phyloP scores from a whole-genome alignment of 2,329 filamentous ascomycete genomes.

The Acephala macrosclerotiorum region DNA sequence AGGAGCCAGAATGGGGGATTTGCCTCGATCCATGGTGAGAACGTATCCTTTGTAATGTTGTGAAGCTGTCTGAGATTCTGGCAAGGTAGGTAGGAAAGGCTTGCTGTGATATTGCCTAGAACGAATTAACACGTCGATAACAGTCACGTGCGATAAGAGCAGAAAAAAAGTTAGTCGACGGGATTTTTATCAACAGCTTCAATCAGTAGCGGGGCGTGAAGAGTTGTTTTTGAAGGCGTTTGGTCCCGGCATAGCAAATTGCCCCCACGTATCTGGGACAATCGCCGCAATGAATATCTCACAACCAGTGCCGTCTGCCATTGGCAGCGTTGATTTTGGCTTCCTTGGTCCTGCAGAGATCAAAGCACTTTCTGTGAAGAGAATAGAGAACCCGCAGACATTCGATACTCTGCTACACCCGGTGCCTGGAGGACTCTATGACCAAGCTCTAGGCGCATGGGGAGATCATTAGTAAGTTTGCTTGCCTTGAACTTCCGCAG shows the following conservation, averaged over 20 bases:
- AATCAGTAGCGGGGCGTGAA: slow-evolving; percentile 14
- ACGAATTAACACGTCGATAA: neutral
- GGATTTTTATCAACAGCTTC: slow-evolving; percentile 3
- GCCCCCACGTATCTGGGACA: slow-evolving; percentile 28
- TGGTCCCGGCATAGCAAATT: slow-evolving; percentile 27
- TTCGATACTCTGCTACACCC: slow-evolving; percentile 93
- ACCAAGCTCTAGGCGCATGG: slow-evolving; percentile 89
- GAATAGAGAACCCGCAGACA: slow-evolving; percentile 92
- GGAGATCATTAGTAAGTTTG: slow-evolving; percentile 77
- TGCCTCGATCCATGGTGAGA: slow-evolving; percentile 58
- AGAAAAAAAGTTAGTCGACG: neutral
- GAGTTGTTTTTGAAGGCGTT: slow-evolving; percentile 7
- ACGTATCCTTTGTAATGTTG: neutral
- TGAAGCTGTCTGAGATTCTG: neutral
- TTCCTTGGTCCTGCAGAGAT: slow-evolving; percentile 86
- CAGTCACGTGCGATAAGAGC: neutral
- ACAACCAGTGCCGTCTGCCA: slow-evolving; percentile 82
- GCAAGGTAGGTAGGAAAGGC: neutral
- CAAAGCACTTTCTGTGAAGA: slow-evolving; percentile 87
- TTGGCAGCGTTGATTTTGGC: slow-evolving; percentile 88
- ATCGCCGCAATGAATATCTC: slow-evolving; percentile 70
- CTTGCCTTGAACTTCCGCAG: neutral
- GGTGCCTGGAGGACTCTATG: slow-evolving; percentile 89
- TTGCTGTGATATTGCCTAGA: slow-evolving; percentile 4
- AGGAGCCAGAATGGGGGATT: slow-evolving; percentile 60